These are phyloP conservation scores for Diddensiella santjacobensis DNA, from an alignment of 805 yeast species.

Conservation along the genomic window DNA sequence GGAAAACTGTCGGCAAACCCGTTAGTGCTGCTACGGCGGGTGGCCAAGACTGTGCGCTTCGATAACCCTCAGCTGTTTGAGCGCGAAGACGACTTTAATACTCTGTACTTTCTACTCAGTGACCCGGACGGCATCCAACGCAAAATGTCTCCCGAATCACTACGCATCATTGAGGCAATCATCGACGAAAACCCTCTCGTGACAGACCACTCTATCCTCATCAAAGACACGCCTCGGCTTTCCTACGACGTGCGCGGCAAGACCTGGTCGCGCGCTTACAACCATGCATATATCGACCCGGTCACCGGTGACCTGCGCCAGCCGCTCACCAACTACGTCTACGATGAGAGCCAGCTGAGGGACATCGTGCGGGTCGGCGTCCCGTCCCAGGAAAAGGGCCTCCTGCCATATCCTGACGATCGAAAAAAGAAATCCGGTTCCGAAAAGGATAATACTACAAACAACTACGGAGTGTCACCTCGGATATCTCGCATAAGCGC, in stretches of 20 bases:
- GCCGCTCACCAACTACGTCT: slow-evolving; percentile 30
- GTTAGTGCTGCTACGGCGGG: slow-evolving; percentile 55
- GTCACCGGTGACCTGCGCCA: slow-evolving; percentile 27
- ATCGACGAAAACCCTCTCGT: slow-evolving; percentile 27
- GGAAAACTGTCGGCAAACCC: slow-evolving; percentile 44
- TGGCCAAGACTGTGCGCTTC: slow-evolving; percentile 59
- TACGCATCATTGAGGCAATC: slow-evolving; percentile 47
- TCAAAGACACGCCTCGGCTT: slow-evolving; percentile 22
- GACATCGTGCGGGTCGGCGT: slow-evolving; percentile 29
- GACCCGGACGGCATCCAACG: slow-evolving; percentile 47
- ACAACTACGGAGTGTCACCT: not conserved
- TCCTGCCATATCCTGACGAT: slow-evolving; percentile 33
- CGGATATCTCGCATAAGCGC: slow-evolving; percentile 9
- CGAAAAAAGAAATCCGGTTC: slow-evolving; percentile 8
- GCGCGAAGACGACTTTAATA: slow-evolving; percentile 72
- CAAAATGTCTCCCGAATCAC: slow-evolving; percentile 70
- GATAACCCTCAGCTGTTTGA: slow-evolving; percentile 66
- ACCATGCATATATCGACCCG: slow-evolving; percentile 28
- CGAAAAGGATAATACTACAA: slow-evolving; percentile 1
- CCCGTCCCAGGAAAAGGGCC: slow-evolving; percentile 27
- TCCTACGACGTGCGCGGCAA: slow-evolving; percentile 25
- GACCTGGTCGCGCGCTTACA: slow-evolving; percentile 30
- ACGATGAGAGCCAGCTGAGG: slow-evolving; percentile 25
- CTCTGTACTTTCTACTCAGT: slow-evolving; percentile 66
- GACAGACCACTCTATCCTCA: slow-evolving; percentile 24